These are phyloP conservation scores for Xylaria sp. DNA, from an alignment of 2,329 filamentous ascomycete species.

Conservation along the genomic window DNA sequence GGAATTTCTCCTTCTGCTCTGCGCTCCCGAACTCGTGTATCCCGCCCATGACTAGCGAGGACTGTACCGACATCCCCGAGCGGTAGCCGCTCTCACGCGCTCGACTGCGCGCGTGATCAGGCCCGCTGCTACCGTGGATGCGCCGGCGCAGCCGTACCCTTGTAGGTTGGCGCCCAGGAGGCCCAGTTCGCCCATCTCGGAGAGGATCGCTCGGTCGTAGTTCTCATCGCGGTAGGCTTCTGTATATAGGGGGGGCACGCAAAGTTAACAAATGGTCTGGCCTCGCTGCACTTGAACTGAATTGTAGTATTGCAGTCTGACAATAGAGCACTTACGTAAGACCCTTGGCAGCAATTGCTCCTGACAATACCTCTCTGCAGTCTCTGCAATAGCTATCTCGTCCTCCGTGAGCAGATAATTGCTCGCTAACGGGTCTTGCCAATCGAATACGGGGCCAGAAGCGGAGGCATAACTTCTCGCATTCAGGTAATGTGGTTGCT, in stretches of 20 bases:
- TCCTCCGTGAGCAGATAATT: constrained; percentile 85
- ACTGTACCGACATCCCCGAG: constrained; percentile 92
- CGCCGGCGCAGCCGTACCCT: constrained; percentile 87
- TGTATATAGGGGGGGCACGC: constrained; percentile 9
- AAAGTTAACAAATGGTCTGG: constrained; percentile 19
- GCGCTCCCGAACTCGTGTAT: constrained; percentile 87
- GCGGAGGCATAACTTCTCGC: constrained; percentile 40
- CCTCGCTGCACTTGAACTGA: not conserved
- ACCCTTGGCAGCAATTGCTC: constrained; percentile 85
- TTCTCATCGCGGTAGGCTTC: constrained; percentile 73
- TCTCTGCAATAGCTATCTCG: constrained; percentile 87
- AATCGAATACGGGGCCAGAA: constrained; percentile 69
- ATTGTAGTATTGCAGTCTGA: not conserved
- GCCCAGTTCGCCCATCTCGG: constrained; percentile 93
- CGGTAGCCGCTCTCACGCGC: constrained; percentile 91
- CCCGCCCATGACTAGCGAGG: constrained; percentile 89
- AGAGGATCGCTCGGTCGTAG: constrained; percentile 83
- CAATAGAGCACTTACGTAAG: constrained; percentile 74
- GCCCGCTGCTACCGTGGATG: constrained; percentile 85
- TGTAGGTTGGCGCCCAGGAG: constrained; percentile 84
- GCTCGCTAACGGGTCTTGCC: constrained; percentile 84
- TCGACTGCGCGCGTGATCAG: constrained; percentile 91
- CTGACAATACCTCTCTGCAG: constrained; percentile 92
- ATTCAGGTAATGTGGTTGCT: constrained; percentile 15
- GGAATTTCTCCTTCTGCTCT: constrained; percentile 84